Evolutionary conservation across 441 rosid species (phyloP).

Genomic region (Syzygium syzygioides): DNA sequence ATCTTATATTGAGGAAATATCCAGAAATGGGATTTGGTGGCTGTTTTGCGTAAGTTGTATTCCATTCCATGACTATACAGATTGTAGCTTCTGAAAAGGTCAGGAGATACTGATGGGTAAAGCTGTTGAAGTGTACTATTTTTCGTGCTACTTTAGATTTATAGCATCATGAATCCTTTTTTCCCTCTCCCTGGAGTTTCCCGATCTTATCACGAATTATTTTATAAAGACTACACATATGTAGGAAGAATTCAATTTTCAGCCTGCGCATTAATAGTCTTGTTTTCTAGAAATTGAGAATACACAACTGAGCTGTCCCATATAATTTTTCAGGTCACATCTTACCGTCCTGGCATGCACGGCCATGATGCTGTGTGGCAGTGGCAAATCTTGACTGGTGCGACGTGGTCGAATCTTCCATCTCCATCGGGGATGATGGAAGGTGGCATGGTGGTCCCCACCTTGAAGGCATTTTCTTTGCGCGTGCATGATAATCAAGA

Average conservation of each 20-base stretch:
- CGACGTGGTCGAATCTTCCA: slow-evolving; percentile 94
- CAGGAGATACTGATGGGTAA: background rate
- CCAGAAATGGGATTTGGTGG: background rate
- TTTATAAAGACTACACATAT: background rate
- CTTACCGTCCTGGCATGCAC: slow-evolving; percentile 77
- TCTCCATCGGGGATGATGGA: slow-evolving; percentile 91
- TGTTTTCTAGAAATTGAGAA: background rate
- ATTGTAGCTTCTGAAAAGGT: background rate
- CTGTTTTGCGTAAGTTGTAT: background rate
- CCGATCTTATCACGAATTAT: background rate
- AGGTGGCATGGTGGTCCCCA: slow-evolving; percentile 70
- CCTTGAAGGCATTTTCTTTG: slow-evolving; percentile 68
- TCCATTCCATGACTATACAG: background rate
- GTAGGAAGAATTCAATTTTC: background rate
- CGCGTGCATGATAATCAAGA: slow-evolving; percentile 72
- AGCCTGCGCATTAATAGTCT: background rate
- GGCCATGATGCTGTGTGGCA: slow-evolving; percentile 94
- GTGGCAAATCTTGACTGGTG: slow-evolving; percentile 90
- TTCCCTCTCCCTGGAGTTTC: background rate
- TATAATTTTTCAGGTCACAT: slow-evolving; percentile 59
- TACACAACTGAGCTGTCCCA: background rate
- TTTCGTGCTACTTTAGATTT: background rate
- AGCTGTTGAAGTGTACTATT: background rate
- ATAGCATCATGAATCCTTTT: background rate
- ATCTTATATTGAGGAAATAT: background rate